Evolutionary conservation across 1,139 yeast species (phyloP), one percentile per base, ranked within the genome.

Genomic region (Waltiozyma sp.): DNA sequence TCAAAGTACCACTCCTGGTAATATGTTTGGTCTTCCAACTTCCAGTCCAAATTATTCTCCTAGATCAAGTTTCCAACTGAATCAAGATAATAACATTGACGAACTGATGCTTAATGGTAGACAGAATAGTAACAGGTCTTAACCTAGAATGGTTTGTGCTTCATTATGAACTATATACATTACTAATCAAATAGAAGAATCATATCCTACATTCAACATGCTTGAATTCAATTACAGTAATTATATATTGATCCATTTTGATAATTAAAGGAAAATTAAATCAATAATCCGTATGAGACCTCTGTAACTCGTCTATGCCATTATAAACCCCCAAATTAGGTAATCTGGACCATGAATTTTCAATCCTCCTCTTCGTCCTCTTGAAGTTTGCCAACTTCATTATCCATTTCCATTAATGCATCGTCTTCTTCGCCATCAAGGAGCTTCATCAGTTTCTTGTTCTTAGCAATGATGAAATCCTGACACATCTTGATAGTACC

Each of bases 401-500:
- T 48, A 31, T 49, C 51, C 15, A 41, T 37, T 18, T 28, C 33
- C n/a, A 28, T 28, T 13, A 28, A 40, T 33, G 28, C 45, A 7
- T 45, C 46, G 28, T 47, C 36, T 35, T 34, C 37, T 34, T 48
- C 47, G 41, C 47, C 40, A 37, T 47, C 45, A 40, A 47, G n/a
- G 9, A 26, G n/a, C 28, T 49, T 50, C 50, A 55, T 48, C 26
- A 54, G 39, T 28, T 44, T 46, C 37, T 51, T 53, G 39, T 53
- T 55, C 34, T 54, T 60, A 52, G 67, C 53, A 48, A 79, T 72
- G 0, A 83, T 81, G 47, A 68, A 75, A 51, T 78, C 73, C 58
- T 88, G 94, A 55, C 94, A 74, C 57, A 87, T 87, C 58, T 80
- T 82, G 39, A 91, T 88, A 0, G 97, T 88, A 0, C 96, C 97